These are phyloP conservation scores for Apophysomyces variabilis DNA, from an alignment of 371 early-diverging fungal species.

Conservation along the genomic window DNA sequence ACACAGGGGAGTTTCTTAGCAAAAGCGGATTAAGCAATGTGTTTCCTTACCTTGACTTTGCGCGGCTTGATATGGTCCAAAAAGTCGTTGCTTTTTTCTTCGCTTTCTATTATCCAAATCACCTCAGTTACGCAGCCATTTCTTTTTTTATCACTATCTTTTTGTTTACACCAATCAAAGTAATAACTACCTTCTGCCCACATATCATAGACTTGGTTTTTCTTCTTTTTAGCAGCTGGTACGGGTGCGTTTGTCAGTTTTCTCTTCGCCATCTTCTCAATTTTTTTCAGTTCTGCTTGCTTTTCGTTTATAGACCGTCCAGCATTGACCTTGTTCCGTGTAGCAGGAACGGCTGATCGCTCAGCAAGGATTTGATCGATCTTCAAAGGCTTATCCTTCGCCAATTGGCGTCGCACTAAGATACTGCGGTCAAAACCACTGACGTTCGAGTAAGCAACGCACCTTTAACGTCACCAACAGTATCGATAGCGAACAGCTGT, in stretches of 20 bases:
- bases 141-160: too few species aligned
- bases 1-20: not conserved
- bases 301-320: slow-evolving; percentile 26
- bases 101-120: slow-evolving; percentile 1
- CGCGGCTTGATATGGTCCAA: slow-evolving; percentile 32
- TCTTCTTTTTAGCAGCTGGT: slow-evolving; percentile 30
- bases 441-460: not conserved
- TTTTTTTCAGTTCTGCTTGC: slow-evolving; percentile 26
- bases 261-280: slow-evolving; percentile 32
- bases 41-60: slow-evolving; percentile 27
- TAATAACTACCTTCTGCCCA: slow-evolving; percentile 48
- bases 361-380: slow-evolving; percentile 82
- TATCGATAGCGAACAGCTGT: slow-evolving; percentile 79
- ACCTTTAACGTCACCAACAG: slow-evolving; percentile 67
- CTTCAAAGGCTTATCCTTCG: slow-evolving; percentile 62
- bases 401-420: slow-evolving; percentile 36
- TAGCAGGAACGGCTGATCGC: slow-evolving; percentile 64
- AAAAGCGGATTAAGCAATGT: not conserved
- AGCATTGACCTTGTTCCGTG: slow-evolving; percentile 19
- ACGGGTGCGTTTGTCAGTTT: slow-evolving; percentile 19
- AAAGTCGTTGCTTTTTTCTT: slow-evolving; percentile 18
- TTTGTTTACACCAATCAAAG: too few species aligned
- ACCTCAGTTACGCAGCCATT: not conserved
- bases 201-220: slow-evolving; percentile 51
- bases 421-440: not conserved